phyloP scores from a whole-genome alignment of 352 stramenopile genomes.

The Globisporangium spinosum region DNA sequence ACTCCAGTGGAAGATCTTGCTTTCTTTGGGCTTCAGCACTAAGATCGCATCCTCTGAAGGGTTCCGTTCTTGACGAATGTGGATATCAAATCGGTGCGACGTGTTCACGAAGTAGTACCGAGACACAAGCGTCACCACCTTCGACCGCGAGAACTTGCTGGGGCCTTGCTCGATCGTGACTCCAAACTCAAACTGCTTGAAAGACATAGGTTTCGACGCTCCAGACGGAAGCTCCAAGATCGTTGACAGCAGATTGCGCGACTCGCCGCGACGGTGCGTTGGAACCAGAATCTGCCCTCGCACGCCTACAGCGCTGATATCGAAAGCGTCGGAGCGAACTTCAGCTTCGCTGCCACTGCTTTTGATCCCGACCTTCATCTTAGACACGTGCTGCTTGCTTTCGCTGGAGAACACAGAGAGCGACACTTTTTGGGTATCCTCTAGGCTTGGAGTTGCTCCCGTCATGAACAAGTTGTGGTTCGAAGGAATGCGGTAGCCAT shows the following conservation, averaged over 20 bases:
- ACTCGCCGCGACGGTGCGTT: constrained; percentile 37
- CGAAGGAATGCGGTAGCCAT: constrained; percentile 55
- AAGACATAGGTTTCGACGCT: constrained; percentile 26
- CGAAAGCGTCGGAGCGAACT: constrained; percentile 69
- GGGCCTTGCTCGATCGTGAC: constrained; percentile 84
- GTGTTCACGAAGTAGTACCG: constrained; percentile 83
- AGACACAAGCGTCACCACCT: constrained; percentile 73
- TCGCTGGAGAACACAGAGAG: constrained; percentile 70
- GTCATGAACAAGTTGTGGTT: constrained; percentile 34
- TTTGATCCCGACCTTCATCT: constrained; percentile 76
- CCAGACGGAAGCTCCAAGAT: constrained; percentile 30
- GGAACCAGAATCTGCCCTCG: constrained; percentile 70
- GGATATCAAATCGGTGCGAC: constrained; percentile 59
- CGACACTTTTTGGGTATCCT: constrained; percentile 30
- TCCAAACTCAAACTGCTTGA: constrained; percentile 82
- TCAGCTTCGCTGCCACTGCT: constrained; percentile 32
- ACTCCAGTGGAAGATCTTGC: constrained; percentile 78
- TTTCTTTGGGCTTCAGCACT: constrained; percentile 47
- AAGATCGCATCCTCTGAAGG: constrained; percentile 32
- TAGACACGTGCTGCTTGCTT: constrained; percentile 57
- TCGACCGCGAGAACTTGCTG: constrained; percentile 69
- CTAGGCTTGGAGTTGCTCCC: constrained; percentile 11
- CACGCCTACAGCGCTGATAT: constrained; percentile 74
- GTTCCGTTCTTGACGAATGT: constrained; percentile 61
- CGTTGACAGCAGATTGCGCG: constrained; percentile 43